Evolutionary conservation across 2,329 filamentous ascomycete species (phyloP).

Genomic region (Grosmannia serpens): DNA sequence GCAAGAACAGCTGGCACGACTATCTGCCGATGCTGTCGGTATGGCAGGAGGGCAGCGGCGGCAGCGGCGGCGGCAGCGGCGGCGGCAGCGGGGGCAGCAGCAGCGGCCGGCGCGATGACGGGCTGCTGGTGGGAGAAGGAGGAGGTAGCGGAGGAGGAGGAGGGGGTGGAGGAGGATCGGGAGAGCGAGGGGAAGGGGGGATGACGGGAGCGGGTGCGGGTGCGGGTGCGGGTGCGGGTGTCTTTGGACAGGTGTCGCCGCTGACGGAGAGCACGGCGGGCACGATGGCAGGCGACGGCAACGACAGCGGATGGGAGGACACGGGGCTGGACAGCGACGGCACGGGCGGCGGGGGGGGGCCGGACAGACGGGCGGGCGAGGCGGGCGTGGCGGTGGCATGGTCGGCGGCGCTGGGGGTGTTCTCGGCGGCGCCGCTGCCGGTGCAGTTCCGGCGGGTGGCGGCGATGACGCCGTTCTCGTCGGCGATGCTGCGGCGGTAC

Average conservation of each 20-base stretch:
- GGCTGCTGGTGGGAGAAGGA: background rate
- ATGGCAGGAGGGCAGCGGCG: background rate
- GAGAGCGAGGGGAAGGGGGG: background rate
- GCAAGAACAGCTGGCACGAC: background rate
- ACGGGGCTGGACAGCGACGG: background rate
- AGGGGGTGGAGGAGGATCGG: background rate
- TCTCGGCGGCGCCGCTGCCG: background rate
- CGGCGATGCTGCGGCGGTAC: slow-evolving; percentile 11
- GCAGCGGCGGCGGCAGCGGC: background rate
- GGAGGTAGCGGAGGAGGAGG: background rate
- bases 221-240: background rate
- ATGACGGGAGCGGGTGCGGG: background rate
- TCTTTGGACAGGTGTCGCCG: background rate
- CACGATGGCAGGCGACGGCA: background rate
- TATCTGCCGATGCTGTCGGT: background rate
- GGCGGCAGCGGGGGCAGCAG: background rate
- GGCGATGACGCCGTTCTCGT: slow-evolving; percentile 12
- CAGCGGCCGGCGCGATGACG: background rate
- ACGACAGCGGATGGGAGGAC: background rate
- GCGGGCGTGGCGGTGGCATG: background rate
- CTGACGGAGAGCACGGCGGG: background rate
- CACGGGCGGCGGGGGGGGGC: background rate
- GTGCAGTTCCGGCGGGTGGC: slow-evolving; percentile 4
- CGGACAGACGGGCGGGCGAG: background rate
- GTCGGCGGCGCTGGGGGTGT: background rate